phyloP scores from a whole-genome alignment of 2,329 filamentous ascomycete genomes.

The Aspergillus sp. region DNA sequence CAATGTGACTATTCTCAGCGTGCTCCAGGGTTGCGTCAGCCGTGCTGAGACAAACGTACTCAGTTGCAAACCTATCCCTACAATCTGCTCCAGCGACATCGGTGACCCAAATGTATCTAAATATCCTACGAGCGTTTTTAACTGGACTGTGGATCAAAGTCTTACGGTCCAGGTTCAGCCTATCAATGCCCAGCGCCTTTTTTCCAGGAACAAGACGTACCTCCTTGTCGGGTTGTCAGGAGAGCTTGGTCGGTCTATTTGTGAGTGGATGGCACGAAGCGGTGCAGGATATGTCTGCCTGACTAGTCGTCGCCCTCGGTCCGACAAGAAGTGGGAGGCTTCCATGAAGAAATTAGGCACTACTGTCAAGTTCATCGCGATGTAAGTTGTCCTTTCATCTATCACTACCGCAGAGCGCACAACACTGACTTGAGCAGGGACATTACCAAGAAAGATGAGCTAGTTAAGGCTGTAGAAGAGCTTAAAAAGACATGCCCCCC shows the following conservation, averaged over 20 bases:
- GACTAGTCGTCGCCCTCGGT: constrained; percentile 18
- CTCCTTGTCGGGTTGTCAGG: constrained; percentile 20
- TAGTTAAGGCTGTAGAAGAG: too few species aligned
- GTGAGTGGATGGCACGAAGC: constrained; percentile 18
- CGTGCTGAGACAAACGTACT: not conserved
- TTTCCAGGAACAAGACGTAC: constrained; percentile 18
- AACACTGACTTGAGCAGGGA: too few species aligned
- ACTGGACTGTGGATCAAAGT: constrained; percentile 1
- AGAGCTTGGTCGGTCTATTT: constrained; percentile 17
- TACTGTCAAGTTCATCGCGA: not conserved
- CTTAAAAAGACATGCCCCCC: constrained; percentile 21
- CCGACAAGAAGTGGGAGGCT: constrained; percentile 6
- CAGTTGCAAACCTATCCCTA: too few species aligned
- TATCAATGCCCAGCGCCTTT: constrained; percentile 3
- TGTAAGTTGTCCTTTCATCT: too few species aligned
- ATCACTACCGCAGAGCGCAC: too few species aligned
- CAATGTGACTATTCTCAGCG: not conserved
- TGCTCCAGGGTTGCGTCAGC: not conserved
- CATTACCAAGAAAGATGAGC: constrained; percentile 1
- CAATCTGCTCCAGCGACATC: not conserved
- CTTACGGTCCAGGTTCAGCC: not conserved
- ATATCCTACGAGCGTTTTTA: constrained; percentile 5
- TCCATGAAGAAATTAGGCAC: constrained; percentile 1
- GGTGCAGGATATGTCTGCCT: constrained; percentile 18
- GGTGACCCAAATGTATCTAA: not conserved